phyloP scores from a whole-genome alignment of 257 asterid genomes.

The Solanum chilense region DNA sequence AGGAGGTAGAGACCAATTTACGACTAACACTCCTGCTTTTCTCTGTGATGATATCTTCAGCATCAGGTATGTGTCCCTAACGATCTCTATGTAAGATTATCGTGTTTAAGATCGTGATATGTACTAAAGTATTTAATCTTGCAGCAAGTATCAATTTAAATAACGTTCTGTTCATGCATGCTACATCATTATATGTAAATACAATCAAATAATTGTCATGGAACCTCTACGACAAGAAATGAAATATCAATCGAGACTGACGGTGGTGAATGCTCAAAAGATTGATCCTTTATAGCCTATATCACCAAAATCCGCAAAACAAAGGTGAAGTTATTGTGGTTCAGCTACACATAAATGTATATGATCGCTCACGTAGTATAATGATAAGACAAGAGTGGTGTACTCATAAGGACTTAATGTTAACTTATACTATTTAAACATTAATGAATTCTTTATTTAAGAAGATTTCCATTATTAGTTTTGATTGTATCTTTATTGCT shows the following conservation, averaged over 20 bases:
- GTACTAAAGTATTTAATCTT: no score
- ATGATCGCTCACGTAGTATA: neutral
- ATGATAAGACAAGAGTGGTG: neutral
- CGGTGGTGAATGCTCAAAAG: neutral
- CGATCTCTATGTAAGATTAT: no score
- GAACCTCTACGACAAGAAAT: neutral
- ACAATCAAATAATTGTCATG: neutral
- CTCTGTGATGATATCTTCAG: no score
- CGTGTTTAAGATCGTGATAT: no score
- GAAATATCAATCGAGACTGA: neutral
- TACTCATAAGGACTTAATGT: neutral
- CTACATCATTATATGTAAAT: neutral
- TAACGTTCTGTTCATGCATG: neutral
- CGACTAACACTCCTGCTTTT: no score
- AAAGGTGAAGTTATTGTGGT: neutral
- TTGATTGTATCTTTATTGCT: neutral
- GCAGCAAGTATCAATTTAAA: neutral
- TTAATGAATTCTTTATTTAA: no score
- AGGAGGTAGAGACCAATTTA: no score
- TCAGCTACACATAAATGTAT: neutral
- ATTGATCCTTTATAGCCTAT: neutral
- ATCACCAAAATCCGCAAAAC: neutral
- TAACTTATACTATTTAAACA: neutral
- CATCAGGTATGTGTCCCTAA: no score
- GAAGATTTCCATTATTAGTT: neutral